phyloP scores from a whole-genome alignment of 495 filamentous ascomycete species.

The Penicillium paxilli region DNA sequence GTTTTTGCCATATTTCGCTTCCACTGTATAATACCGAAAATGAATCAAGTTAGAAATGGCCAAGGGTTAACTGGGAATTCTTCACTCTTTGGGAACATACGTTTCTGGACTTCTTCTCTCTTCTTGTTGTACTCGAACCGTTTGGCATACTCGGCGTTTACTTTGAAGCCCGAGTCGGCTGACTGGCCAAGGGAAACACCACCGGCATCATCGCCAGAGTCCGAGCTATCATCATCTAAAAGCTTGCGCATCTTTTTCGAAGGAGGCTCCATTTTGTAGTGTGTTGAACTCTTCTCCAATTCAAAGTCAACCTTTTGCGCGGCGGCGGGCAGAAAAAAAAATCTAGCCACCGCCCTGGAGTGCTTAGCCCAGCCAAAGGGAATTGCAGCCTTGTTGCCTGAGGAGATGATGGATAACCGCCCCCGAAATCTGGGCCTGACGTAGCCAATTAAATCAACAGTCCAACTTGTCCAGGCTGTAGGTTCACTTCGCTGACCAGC shows the following conservation, averaged over 20 bases:
- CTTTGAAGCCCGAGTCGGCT: slow-evolving; percentile 57
- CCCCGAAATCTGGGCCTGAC: slow-evolving; percentile 25
- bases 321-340: slow-evolving; percentile 40
- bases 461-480: slow-evolving; percentile 1
- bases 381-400: slow-evolving; percentile 11
- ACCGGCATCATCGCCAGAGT: slow-evolving; percentile 54
- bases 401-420: slow-evolving; percentile 20
- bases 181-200: slow-evolving; percentile 40
- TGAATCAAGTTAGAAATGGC: no score
- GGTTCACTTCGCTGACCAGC: slow-evolving; percentile 11
- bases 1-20: slow-evolving; percentile 75
- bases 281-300: slow-evolving; percentile 4
- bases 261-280: slow-evolving; percentile 42
- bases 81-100: slow-evolving; percentile 54
- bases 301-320: slow-evolving; percentile 8
- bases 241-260: slow-evolving; percentile 47
- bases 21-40: slow-evolving; percentile 61
- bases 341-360: slow-evolving; percentile 17
- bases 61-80: no score
- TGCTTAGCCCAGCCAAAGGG: background rate
- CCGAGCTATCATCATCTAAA: slow-evolving; percentile 53
- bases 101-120: slow-evolving; percentile 79
- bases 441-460: slow-evolving; percentile 44
- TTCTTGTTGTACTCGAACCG: slow-evolving; percentile 97
- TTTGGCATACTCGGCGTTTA: slow-evolving; percentile 88